Percentiles rank a stretch among this genome's conserved stretches.
phyloP scores from a whole-genome alignment of 2,329 filamentous ascomycete species.

The Emericellopsis cladophorae region DNA sequence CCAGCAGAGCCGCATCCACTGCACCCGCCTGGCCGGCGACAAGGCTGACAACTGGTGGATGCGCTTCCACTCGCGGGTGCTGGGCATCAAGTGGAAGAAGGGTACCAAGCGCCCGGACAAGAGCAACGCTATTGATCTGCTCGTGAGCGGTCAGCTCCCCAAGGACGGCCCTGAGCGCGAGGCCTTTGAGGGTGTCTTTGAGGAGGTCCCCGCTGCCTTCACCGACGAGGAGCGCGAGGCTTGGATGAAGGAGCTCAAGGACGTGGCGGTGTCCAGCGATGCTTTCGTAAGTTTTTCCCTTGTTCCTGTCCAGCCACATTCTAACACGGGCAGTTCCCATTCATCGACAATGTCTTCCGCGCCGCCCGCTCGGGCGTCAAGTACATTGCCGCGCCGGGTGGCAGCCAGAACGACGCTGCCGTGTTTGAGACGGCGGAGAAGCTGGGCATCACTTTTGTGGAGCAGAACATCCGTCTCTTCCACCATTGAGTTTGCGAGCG shows the following conservation, averaged over 20 bases:
- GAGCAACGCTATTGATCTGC: conserved; percentile 93
- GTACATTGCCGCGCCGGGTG: conserved; percentile 88
- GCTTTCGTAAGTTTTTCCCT: conserved; percentile 62
- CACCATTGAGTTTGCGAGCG: conserved; percentile 54
- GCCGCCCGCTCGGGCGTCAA: conserved; percentile 80
- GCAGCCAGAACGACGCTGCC: conserved; percentile 72
- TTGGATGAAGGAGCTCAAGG: conserved; percentile 71
- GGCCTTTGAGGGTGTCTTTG: conserved; percentile 80
- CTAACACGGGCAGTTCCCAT: conserved; percentile 62
- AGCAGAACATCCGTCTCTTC: conserved; percentile 90
- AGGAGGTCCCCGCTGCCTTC: conserved; percentile 75
- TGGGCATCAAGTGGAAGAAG: conserved; percentile 92
- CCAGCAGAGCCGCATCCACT: conserved; percentile 96
- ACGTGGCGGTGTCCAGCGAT: conserved; percentile 83
- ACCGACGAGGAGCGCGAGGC: conserved; percentile 70
- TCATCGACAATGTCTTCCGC: conserved; percentile 95
- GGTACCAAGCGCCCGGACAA: conserved; percentile 94
- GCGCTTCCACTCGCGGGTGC: conserved; percentile 84
- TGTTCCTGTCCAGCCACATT: conserved; percentile 1
- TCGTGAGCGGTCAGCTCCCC: conserved; percentile 83
- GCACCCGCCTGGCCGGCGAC: conserved; percentile 91
- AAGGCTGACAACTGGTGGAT: conserved; percentile 99
- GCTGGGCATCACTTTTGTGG: conserved; percentile 84
- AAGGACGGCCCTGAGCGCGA: conserved; percentile 72
- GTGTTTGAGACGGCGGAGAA: conserved; percentile 87